Evolutionary conservation across 2,329 filamentous ascomycete species (phyloP).

Genomic region (Ampelomyces quisqualis): DNA sequence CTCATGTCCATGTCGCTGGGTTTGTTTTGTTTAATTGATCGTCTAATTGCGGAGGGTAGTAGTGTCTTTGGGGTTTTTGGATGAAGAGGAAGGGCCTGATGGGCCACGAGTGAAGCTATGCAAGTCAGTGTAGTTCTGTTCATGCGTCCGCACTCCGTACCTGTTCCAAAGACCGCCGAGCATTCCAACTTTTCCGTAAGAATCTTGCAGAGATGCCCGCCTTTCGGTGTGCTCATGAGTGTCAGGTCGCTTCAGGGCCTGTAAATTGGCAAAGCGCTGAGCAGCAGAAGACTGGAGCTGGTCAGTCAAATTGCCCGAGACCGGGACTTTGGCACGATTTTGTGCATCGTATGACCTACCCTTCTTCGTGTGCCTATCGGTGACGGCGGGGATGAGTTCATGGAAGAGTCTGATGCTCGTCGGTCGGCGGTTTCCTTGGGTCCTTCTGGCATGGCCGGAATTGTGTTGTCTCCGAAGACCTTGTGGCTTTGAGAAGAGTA

Average conservation of each 20-base stretch:
- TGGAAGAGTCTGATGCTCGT: slow-evolving; percentile 35
- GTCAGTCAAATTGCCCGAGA: slow-evolving; percentile 9
- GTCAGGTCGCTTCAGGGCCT: slow-evolving; percentile 38
- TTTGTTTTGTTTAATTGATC: too few species aligned
- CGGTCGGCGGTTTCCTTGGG: slow-evolving; percentile 37
- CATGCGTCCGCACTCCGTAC: slow-evolving; percentile 13
- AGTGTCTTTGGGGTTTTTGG: slow-evolving; percentile 26
- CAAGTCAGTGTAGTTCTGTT: slow-evolving; percentile 7
- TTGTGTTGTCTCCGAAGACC: slow-evolving; percentile 30
- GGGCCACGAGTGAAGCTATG: slow-evolving; percentile 39
- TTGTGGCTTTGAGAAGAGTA: slow-evolving; percentile 40
- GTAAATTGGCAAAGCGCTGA: slow-evolving; percentile 34
- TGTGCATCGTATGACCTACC: slow-evolving; percentile 15
- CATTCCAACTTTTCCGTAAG: slow-evolving; percentile 37
- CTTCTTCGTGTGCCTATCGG: slow-evolving; percentile 29
- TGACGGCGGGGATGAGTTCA: slow-evolving; percentile 20
- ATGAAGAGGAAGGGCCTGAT: slow-evolving; percentile 9
- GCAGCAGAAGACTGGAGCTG: slow-evolving; percentile 29
- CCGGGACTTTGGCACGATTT: too few species aligned
- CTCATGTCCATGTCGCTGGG: too few species aligned
- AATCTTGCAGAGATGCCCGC: slow-evolving; percentile 36
- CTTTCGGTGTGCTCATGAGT: slow-evolving; percentile 30
- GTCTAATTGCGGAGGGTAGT: slow-evolving; percentile 31
- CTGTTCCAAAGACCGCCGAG: slow-evolving; percentile 41
- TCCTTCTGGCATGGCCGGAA: slow-evolving; percentile 36